These are phyloP conservation scores for Gloeostereum incarnatum DNA, from an alignment of 768 basidiomycete species.

Conservation along the genomic window DNA sequence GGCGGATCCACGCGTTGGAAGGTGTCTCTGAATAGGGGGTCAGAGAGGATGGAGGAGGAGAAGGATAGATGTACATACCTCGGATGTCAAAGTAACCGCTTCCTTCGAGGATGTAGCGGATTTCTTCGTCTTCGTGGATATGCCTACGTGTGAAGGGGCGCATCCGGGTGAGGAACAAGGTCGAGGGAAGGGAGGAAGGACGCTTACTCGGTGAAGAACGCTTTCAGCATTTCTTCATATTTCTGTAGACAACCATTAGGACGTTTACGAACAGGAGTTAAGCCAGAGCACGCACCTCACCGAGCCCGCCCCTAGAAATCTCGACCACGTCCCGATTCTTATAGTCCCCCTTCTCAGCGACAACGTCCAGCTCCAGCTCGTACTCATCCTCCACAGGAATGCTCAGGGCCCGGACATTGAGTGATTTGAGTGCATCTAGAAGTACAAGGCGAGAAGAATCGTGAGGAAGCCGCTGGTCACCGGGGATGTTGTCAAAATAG, in stretches of 20 bases:
- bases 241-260: conserved; percentile 15
- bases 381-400: conserved; percentile 58
- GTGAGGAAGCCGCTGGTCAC: conserved; percentile 73
- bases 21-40: conserved; percentile 32
- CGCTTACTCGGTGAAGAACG: conserved; percentile 80
- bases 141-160: conserved; percentile 38
- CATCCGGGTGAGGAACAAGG: background rate
- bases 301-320: conserved; percentile 70
- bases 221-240: conserved; percentile 77
- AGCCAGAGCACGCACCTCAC: conserved; percentile 41
- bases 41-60: background rate
- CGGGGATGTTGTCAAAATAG: conserved; percentile 65
- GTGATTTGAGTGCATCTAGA: conserved; percentile 31
- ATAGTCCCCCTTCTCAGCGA: conserved; percentile 66
- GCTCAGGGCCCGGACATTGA: conserved; percentile 62
- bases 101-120: conserved; percentile 81
- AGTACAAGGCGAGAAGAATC: conserved; percentile 46
- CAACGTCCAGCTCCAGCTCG: conserved; percentile 42
- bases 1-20: conserved; percentile 72
- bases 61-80: conserved; percentile 32
- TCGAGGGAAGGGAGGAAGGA: background rate
- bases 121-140: conserved; percentile 95
- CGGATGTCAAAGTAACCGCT: conserved; percentile 90
- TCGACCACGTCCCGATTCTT: conserved; percentile 80
- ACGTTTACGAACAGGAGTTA: background rate